Evolutionary conservation across 2,329 filamentous ascomycete species (phyloP), one percentile per base, ranked within the genome.

Genomic region (Botrytis galanthina): DNA sequence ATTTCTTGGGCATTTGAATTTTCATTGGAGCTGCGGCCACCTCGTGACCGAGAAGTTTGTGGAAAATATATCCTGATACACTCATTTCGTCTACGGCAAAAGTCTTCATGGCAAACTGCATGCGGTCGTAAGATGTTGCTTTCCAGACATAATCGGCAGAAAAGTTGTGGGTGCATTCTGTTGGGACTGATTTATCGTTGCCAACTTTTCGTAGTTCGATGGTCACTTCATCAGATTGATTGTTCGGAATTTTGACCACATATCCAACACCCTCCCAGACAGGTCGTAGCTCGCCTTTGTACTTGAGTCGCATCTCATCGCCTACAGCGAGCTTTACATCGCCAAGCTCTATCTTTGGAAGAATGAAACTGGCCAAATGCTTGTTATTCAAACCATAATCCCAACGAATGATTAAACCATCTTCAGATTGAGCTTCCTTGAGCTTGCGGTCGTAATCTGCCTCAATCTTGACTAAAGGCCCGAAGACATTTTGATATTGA

Each of bases 101-200:
- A 0, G 94, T 98, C 87, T 98, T 98, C 95, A 99, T 98, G 72
- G 96, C 97, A 77, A 95, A 90, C 83, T 99, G 96, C 96, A 99
- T 99, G 76, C 96, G 95, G 81, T 99, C 96, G 81, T 99, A 99
- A 0, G 95, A 98, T 0, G 97, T 99, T 22, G 97, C 96, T 82
- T 99, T 99, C 96, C 96, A 99, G 73, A 99, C 96, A 80, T 99
- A 99, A 82, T 99, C 96, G 77, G 95, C 96, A 26, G 94, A 97
- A 84, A 99, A 99, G 83, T 98, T 97, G 84, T 97, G 94, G 0
- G 95, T 97, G 83, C 95, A 96, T 80, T 99, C 95, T 0, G 94
- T 97, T 0, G 96, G 96, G 1, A 98, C 93, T 42, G 92, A 93
- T 83, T 98, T 98, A 84, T 98, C 95, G 81, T 97, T 97, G 75